Evolutionary conservation across 2,329 filamentous ascomycete genomes (phyloP).

Genomic region (Corniculantispora saksenae): DNA sequence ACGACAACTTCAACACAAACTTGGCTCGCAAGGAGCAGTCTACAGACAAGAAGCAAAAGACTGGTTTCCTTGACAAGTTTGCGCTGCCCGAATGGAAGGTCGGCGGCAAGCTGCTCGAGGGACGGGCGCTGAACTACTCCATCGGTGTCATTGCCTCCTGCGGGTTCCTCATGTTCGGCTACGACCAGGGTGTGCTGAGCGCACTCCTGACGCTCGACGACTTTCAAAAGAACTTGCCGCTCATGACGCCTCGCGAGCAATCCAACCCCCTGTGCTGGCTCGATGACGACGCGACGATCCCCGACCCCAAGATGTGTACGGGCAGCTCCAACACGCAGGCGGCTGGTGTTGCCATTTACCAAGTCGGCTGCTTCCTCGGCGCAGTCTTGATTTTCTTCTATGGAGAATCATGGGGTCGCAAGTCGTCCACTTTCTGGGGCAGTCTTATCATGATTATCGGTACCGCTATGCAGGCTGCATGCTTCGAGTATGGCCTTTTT

Average conservation of each 20-base stretch:
- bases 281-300: constrained; percentile 23
- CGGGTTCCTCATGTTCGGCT: constrained; percentile 25
- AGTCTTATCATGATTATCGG: constrained; percentile 34
- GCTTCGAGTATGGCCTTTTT: constrained; percentile 30
- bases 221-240: constrained; percentile 28
- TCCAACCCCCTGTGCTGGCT: constrained; percentile 30
- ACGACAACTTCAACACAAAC: not conserved
- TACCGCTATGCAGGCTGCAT: constrained; percentile 28
- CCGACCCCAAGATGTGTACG: constrained; percentile 27
- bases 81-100: constrained; percentile 26
- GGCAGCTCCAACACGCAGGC: constrained; percentile 32
- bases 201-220: constrained; percentile 30
- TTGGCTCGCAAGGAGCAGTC: not conserved
- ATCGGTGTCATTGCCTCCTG: constrained; percentile 16
- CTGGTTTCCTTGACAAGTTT: constrained; percentile 23
- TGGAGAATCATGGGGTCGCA: constrained; percentile 33
- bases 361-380: constrained; percentile 32
- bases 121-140: constrained; percentile 2
- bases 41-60: not conserved
- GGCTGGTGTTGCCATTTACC: constrained; percentile 31
- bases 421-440: constrained; percentile 35
- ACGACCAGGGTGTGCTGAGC: constrained; percentile 33
- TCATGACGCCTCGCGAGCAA: constrained; percentile 30
- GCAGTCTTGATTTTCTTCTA: constrained; percentile 32
- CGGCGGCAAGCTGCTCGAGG: constrained; percentile 10